Evolutionary conservation across 768 basidiomycete species (phyloP), one percentile per base, ranked within the genome.

Genomic region (Psilocybe azurescens): DNA sequence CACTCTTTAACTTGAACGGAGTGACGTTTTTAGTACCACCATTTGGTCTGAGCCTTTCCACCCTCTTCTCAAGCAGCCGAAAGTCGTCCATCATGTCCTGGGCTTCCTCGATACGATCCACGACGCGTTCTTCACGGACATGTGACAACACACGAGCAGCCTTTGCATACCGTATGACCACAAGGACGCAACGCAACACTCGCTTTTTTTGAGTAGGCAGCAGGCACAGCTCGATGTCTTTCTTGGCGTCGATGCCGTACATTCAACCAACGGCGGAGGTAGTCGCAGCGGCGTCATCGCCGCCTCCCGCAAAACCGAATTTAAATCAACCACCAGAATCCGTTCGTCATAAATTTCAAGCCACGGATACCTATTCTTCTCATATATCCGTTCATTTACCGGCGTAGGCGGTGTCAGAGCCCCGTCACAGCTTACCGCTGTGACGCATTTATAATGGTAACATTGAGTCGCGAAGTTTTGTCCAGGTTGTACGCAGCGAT

Each of bases 401-500:
- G 64, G 67, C 20, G 67, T 56, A n/a, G 56, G 54, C 51, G 68
- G 64, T 39, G 24, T 58, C 20, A 56, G 16, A 65, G 44, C 24
- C 67, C 67, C 32, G 67, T 65, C 20, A 20, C 20, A 20, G 20
- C 20, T 20, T 44, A 63, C 16, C 28, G 61, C 32, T 30, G 63
- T 47, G 50, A 24, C 7, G 50, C 20, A 29, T 52, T 52, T 7
- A 52, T 52, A 16, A 52, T 29, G 13, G 50, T 52, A 29, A 52
- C 50, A 16, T 52, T 24, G 50, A 52, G 50, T 16, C 30, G 50
- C 5, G 50, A 20, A 4, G 24, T 14, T 24, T 52, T 24, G 39
- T 59, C 51, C 24, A 30, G 59, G 54, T 70, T 62, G 56, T 67
- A 71, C 11, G 69, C 69, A 18, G 48, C 68, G 51, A 49, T 91